These are phyloP conservation scores for Plectosphaerella plurivora DNA, from an alignment of 2,329 filamentous ascomycete genomes.

Conservation along the genomic window DNA sequence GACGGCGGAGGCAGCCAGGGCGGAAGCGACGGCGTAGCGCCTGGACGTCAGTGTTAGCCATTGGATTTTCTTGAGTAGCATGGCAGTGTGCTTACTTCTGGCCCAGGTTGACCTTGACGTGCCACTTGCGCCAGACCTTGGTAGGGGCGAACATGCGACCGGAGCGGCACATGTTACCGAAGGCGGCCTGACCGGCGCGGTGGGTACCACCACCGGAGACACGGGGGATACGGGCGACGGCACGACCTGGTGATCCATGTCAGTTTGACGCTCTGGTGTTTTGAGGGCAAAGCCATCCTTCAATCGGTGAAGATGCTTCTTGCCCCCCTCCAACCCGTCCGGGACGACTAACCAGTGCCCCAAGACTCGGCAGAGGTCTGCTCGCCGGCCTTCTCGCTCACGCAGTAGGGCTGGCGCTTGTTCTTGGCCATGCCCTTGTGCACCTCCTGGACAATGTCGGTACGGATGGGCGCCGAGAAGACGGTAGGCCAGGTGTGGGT, in stretches of 20 bases:
- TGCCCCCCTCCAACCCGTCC: background rate
- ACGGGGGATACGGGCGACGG: conserved; percentile 99
- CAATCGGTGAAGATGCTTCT: background rate
- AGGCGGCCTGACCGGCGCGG: conserved; percentile 99
- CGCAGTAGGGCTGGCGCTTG: conserved; percentile 98
- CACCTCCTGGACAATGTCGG: conserved; percentile 98
- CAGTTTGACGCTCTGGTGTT: conserved; percentile 4
- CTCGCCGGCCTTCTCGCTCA: conserved; percentile 99
- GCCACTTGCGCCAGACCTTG: conserved; percentile 99
- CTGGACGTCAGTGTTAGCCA: conserved; percentile 32
- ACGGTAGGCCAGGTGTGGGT: conserved; percentile 92
- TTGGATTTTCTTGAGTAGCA: background rate
- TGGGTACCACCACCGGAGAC: conserved; percentile 99
- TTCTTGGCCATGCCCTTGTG: conserved; percentile 99
- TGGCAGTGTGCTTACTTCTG: conserved; percentile 68
- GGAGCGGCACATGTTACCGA: conserved; percentile 99
- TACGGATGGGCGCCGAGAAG: conserved; percentile 95
- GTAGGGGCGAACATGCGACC: conserved; percentile 99
- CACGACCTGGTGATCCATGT: conserved; percentile 63
- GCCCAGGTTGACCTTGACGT: conserved; percentile 99
- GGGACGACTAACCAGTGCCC: conserved; percentile 81
- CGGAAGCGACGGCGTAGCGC: conserved; percentile 97
- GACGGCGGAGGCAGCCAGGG: conserved; percentile 92
- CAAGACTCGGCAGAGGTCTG: conserved; percentile 99
- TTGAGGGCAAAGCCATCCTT: background rate